Conservation (phyloP, 805 yeast genomes). For the Candida mattraensis region DNA sequence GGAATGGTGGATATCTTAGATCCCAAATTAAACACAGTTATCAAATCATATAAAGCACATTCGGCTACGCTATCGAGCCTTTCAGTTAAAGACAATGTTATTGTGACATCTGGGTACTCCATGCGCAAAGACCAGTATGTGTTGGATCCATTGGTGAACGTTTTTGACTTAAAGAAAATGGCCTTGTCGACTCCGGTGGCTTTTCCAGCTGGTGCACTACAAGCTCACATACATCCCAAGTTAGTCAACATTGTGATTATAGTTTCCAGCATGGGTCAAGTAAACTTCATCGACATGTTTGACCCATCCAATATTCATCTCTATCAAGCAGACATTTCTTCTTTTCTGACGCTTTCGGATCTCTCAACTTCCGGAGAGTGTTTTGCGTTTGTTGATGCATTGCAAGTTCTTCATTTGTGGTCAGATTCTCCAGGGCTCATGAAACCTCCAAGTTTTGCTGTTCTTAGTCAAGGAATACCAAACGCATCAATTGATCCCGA, state of each 20-base stretch:
- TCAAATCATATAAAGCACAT: conserved; percentile 59
- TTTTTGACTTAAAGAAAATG: conserved; percentile 76
- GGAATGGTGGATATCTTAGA: conserved; percentile 69
- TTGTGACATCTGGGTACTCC: conserved; percentile 82
- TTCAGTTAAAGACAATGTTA: conserved; percentile 61
- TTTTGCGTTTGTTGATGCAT: conserved; percentile 65
- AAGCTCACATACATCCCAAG: conserved; percentile 82
- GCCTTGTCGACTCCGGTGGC: conserved; percentile 76
- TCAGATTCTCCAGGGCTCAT: conserved; percentile 46
- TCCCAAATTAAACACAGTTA: conserved; percentile 44
- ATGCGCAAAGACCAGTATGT: conserved; percentile 56
- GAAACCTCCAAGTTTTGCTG: conserved; percentile 36
- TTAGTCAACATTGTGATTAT: conserved; percentile 74
- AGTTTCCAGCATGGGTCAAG: conserved; percentile 74
- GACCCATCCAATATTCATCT: conserved; percentile 69
- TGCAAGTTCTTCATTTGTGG: conserved; percentile 69
- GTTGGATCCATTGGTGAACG: conserved; percentile 79
- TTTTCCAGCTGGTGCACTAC: conserved; percentile 87
- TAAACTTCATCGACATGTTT: conserved; percentile 80
- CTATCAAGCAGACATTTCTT: conserved; percentile 61
- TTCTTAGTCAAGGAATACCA: conserved; percentile 47
- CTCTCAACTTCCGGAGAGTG: conserved; percentile 74
- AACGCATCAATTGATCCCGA: conserved; percentile 46
- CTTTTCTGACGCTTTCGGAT: conserved; percentile 50
- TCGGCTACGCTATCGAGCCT: conserved; percentile 62